Evolutionary conservation across 495 filamentous ascomycete species (phyloP).

Genomic region (Cairneyella variabilis): DNA sequence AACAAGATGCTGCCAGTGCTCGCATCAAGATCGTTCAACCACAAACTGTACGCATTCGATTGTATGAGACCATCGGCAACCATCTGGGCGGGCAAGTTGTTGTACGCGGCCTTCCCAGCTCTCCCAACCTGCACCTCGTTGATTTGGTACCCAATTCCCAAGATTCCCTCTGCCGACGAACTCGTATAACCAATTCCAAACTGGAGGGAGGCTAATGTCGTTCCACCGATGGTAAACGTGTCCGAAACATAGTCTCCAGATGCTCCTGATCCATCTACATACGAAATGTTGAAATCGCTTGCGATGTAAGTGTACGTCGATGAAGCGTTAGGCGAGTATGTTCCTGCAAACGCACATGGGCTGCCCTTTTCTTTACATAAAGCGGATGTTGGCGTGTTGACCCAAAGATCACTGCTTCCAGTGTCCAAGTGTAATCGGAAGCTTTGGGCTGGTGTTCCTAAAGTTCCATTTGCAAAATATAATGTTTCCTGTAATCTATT

Average conservation of each 20-base stretch:
- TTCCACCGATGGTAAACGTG: slow-evolving; percentile 62
- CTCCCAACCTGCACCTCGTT: slow-evolving; percentile 78
- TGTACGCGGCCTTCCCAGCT: slow-evolving; percentile 56
- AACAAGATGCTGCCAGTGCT: slow-evolving; percentile 82
- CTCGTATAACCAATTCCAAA: slow-evolving; percentile 84
- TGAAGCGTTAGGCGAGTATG: slow-evolving; percentile 70
- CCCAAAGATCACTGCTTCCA: slow-evolving; percentile 88
- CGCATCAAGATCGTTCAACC: slow-evolving; percentile 79
- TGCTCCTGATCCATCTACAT: slow-evolving; percentile 82
- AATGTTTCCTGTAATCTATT: slow-evolving; percentile 45
- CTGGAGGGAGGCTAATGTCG: slow-evolving; percentile 61
- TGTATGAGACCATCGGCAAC: slow-evolving; percentile 65
- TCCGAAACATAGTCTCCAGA: slow-evolving; percentile 82
- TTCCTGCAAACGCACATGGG: slow-evolving; percentile 57
- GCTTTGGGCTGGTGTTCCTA: slow-evolving; percentile 66
- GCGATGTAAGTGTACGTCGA: slow-evolving; percentile 77
- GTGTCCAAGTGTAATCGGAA: slow-evolving; percentile 74
- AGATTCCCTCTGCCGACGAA: slow-evolving; percentile 68
- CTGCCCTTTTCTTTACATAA: slow-evolving; percentile 46
- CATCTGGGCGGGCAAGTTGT: slow-evolving; percentile 76
- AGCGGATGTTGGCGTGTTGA: slow-evolving; percentile 62
- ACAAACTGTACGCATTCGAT: slow-evolving; percentile 82
- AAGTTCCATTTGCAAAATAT: slow-evolving; percentile 67
- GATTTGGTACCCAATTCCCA: slow-evolving; percentile 83
- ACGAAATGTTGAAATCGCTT: slow-evolving; percentile 84